Conservation (phyloP, 2,329 filamentous ascomycete species). For the Aureobasidium subglaciale region DNA sequence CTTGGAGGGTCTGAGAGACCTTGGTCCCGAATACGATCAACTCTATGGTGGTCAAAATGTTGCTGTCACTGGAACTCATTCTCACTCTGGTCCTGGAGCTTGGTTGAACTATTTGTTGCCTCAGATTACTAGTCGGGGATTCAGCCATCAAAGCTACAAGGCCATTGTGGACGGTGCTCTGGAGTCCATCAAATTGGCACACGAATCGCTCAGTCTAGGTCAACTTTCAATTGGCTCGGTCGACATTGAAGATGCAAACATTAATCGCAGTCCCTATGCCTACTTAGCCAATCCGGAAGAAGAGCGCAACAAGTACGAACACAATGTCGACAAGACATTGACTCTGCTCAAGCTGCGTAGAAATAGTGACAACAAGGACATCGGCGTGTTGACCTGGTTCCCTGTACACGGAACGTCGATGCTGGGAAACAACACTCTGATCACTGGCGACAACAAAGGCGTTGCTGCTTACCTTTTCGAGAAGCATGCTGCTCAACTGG, state of each 20-base stretch:
- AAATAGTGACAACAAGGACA: conserved; percentile 64
- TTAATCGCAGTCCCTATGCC: conserved; percentile 81
- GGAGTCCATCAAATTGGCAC: conserved; percentile 73
- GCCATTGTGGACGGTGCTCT: conserved; percentile 84
- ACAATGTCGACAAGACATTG: conserved; percentile 66
- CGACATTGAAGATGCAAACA: conserved; percentile 67
- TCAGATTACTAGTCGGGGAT: conserved; percentile 82
- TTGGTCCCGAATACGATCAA: conserved; percentile 67
- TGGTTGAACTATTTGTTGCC: conserved; percentile 94
- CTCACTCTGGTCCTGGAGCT: conserved; percentile 81
- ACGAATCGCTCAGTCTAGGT: conserved; percentile 63
- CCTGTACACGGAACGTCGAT: conserved; percentile 87
- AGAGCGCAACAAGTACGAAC: conserved; percentile 64
- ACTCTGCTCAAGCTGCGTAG: conserved; percentile 67
- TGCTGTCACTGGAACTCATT: conserved; percentile 87
- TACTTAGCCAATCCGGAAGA: conserved; percentile 77
- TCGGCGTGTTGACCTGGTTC: conserved; percentile 84
- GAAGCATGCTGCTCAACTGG: conserved; percentile 39
- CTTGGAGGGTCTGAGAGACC: conserved; percentile 59
- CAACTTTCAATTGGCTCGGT: conserved; percentile 63
- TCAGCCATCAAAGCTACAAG: conserved; percentile 76
- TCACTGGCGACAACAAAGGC: conserved; percentile 94
- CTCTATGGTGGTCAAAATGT: conserved; percentile 74
- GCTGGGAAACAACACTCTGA: conserved; percentile 82
- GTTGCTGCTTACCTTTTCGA: conserved; percentile 84